Evolutionary conservation across 805 yeast species (phyloP).

Genomic region (Wickerhamomyces subpelliculosus): DNA sequence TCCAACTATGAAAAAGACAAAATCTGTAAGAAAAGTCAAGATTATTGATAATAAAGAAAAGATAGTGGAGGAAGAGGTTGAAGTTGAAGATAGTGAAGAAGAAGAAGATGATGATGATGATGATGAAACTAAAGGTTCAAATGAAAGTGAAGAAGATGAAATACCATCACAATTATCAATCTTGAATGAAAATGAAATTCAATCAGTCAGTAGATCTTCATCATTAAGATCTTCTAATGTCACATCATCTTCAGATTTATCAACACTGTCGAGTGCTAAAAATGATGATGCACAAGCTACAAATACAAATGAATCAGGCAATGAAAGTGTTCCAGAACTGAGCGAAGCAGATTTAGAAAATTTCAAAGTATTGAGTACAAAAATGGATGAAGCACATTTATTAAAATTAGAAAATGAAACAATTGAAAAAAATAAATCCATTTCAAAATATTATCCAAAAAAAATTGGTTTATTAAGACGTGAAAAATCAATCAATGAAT

Average conservation of each 20-base stretch:
- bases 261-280: slow-evolving; percentile 3
- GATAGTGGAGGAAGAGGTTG: not conserved
- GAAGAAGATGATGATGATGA: slow-evolving; percentile 27
- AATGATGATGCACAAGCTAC: slow-evolving; percentile 2
- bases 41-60: not conserved
- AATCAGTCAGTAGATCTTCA: slow-evolving; percentile 20
- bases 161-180: slow-evolving; percentile 34
- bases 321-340: slow-evolving; percentile 3
- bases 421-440: slow-evolving; percentile 28
- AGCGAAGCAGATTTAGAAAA: slow-evolving; percentile 6
- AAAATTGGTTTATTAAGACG: slow-evolving; percentile 64
- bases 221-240: slow-evolving; percentile 15
- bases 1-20: not conserved
- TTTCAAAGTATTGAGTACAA: slow-evolving; percentile 12
- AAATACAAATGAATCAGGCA: slow-evolving; percentile 4
- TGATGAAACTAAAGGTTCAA: too few relatives aligned
- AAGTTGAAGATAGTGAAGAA: not conserved
- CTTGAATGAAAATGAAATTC: slow-evolving; percentile 30
- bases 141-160: slow-evolving; percentile 26
- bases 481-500: slow-evolving; percentile 65
- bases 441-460: slow-evolving; percentile 31
- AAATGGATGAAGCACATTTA: slow-evolving; percentile 32
- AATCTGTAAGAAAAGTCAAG: not conserved
- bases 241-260: slow-evolving; percentile 10
- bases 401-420: slow-evolving; percentile 38